A percentile compares a stretch with the other conserved stretches of the same genome.
Conservation (phyloP, 805 yeast genomes). For the Gaillardinia entomophila region DNA sequence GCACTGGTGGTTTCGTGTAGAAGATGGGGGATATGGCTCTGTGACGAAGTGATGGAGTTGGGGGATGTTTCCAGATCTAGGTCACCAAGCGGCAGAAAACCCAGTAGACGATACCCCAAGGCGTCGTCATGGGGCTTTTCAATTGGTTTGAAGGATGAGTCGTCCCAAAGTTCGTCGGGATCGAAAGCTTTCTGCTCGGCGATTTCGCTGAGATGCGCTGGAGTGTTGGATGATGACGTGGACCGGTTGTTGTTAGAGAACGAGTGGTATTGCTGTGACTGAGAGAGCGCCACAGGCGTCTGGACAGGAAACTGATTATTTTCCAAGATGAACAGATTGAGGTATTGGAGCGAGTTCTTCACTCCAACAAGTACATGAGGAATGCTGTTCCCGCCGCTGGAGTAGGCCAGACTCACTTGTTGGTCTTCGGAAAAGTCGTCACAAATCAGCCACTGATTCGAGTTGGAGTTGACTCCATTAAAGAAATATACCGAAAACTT, state of each 20-base stretch:
- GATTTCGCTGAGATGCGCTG: too few relatives aligned
- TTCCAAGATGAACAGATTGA: constrained; percentile 50
- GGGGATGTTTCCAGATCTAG: not conserved
- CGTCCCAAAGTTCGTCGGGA: constrained; percentile 4
- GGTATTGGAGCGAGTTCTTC: constrained; percentile 42
- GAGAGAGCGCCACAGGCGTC: constrained; percentile 1
- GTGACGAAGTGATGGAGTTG: not conserved
- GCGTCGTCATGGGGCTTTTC: not conserved
- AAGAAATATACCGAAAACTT: constrained; percentile 74
- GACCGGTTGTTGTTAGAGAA: constrained; percentile 4
- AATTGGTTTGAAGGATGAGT: constrained; percentile 2
- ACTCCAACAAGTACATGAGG: constrained; percentile 68
- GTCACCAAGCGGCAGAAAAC: not conserved
- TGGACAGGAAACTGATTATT: constrained; percentile 13
- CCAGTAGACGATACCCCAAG: not conserved
- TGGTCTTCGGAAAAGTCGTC: constrained; percentile 83
- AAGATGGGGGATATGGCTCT: not conserved
- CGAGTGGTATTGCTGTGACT: too few relatives aligned
- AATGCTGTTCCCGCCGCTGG: constrained; percentile 47
- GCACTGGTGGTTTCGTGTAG: not conserved
- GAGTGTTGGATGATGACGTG: constrained; percentile 1
- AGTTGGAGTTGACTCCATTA: constrained; percentile 44
- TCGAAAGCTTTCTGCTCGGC: constrained; percentile 4
- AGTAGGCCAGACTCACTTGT: constrained; percentile 65
- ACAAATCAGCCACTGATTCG: constrained; percentile 73